These are phyloP conservation scores for Gyrodon lividus DNA, from an alignment of 768 basidiomycete species.

Conservation along the genomic window DNA sequence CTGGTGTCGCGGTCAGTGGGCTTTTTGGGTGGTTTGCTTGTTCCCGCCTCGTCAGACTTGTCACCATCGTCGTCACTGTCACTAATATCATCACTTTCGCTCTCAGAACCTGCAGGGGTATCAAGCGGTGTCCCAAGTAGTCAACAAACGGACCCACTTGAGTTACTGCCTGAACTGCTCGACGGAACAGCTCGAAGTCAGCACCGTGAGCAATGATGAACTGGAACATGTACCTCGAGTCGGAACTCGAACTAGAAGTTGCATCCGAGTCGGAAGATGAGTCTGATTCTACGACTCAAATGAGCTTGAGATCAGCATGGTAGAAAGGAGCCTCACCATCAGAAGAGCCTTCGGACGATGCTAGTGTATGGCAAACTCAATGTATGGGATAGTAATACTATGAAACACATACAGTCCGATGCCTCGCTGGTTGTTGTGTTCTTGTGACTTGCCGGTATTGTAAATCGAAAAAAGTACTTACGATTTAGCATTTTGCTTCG, in stretches of 20 bases:
- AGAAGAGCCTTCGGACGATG: slow-evolving; percentile 28
- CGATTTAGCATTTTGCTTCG: slow-evolving; percentile 28
- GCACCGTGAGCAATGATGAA: slow-evolving; percentile 4
- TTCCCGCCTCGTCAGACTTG: not conserved
- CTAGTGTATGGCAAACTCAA: slow-evolving; percentile 11
- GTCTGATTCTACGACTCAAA: slow-evolving; percentile 8
- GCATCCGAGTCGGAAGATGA: slow-evolving; percentile 26
- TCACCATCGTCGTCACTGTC: slow-evolving; percentile 10
- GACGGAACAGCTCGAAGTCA: not conserved
- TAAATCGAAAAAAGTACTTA: slow-evolving; percentile 17
- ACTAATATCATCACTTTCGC: slow-evolving; percentile 8
- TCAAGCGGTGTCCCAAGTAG: not conserved
- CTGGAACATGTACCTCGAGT: slow-evolving; percentile 21
- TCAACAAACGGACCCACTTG: slow-evolving; percentile 18
- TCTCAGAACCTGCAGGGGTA: slow-evolving; percentile 16
- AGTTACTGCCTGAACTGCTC: slow-evolving; percentile 18
- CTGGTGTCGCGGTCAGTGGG: slow-evolving; percentile 36
- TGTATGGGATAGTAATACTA: not conserved
- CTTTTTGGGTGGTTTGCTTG: slow-evolving; percentile 8
- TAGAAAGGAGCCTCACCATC: slow-evolving; percentile 18
- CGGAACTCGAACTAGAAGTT: slow-evolving; percentile 28
- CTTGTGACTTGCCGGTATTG: not conserved
- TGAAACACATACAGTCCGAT: slow-evolving; percentile 23
- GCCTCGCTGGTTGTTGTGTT: slow-evolving; percentile 13
- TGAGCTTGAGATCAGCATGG: not conserved